Evolutionary conservation across 2,329 filamentous ascomycete genomes (phyloP).

Genomic region (Botrytis byssoidea): DNA sequence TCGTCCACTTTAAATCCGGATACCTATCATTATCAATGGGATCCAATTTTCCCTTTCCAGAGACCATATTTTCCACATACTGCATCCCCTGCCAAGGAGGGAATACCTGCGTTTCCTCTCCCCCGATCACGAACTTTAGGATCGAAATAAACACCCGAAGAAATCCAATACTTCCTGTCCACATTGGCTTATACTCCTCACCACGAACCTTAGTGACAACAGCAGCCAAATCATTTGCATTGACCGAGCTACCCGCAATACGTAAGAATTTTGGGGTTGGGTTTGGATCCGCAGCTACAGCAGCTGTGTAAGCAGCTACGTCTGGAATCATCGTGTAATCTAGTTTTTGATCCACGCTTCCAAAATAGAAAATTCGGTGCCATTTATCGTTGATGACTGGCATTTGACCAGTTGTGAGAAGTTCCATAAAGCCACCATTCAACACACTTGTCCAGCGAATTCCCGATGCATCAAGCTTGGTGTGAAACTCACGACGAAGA

Average conservation of each 20-base stretch:
- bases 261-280: slow-evolving; percentile 22
- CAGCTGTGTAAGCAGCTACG: slow-evolving; percentile 22
- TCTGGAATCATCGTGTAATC: slow-evolving; percentile 20
- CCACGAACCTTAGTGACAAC: slow-evolving; percentile 19
- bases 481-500: slow-evolving; percentile 21
- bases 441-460: slow-evolving; percentile 23
- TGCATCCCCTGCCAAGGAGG: slow-evolving; percentile 24
- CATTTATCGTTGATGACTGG: slow-evolving; percentile 23
- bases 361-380: slow-evolving; percentile 22
- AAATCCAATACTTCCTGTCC: slow-evolving; percentile 21
- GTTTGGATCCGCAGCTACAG: slow-evolving; percentile 22
- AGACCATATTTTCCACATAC: slow-evolving; percentile 23
- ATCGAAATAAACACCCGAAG: slow-evolving; percentile 16
- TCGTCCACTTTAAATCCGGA: slow-evolving; percentile 19
- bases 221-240: slow-evolving; percentile 18
- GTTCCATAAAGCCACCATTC: slow-evolving; percentile 23
- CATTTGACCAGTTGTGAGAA: slow-evolving; percentile 11
- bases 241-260: slow-evolving; percentile 21
- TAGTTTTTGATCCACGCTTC: slow-evolving; percentile 20
- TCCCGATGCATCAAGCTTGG: slow-evolving; percentile 22
- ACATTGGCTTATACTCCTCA: slow-evolving; percentile 21
- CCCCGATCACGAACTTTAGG: slow-evolving; percentile 20
- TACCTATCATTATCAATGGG: slow-evolving; percentile 23
- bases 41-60: slow-evolving; percentile 20
- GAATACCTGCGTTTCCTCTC: slow-evolving; percentile 1